phyloP scores from a whole-genome alignment of 176 grass and related monocot species.

The Cymbopogon citratus region DNA sequence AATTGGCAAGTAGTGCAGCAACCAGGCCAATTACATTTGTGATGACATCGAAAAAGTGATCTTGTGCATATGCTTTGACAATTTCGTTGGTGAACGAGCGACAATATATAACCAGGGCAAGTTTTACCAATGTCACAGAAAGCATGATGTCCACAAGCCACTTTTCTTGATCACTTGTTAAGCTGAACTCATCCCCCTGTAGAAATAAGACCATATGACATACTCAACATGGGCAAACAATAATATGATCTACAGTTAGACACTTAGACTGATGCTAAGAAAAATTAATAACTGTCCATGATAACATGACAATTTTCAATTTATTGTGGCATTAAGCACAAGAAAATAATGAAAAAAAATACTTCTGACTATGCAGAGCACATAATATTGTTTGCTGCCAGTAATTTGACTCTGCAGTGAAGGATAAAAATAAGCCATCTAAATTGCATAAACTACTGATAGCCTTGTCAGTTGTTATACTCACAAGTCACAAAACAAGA shows the following conservation, averaged over 20 bases:
- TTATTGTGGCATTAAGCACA: not conserved
- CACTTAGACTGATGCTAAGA: not conserved
- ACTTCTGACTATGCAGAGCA: not conserved
- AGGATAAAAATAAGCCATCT: not conserved
- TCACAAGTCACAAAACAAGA: no score
- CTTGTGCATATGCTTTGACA: slow-evolving; percentile 91
- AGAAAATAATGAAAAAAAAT: not conserved
- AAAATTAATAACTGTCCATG: not conserved
- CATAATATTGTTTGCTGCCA: not conserved
- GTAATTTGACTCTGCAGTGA: not conserved
- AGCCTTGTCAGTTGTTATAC: not conserved
- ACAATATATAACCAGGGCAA: slow-evolving; percentile 67
- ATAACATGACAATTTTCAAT: not conserved
- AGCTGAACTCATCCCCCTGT: slow-evolving; percentile 75
- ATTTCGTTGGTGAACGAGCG: slow-evolving; percentile 89
- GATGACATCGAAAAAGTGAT: slow-evolving; percentile 92
- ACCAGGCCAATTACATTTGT: slow-evolving; percentile 93
- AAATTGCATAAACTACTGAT: not conserved
- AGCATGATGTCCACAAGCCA: slow-evolving; percentile 89
- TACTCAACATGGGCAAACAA: not conserved
- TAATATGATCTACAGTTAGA: not conserved
- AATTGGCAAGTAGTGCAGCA: slow-evolving; percentile 74
- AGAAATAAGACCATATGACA: not conserved
- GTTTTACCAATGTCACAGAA: slow-evolving; percentile 75
- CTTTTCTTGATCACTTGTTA: slow-evolving; percentile 80